phyloP scores from a whole-genome alignment of 805 yeast genomes.

The Wickerhamomyces bisporus region DNA sequence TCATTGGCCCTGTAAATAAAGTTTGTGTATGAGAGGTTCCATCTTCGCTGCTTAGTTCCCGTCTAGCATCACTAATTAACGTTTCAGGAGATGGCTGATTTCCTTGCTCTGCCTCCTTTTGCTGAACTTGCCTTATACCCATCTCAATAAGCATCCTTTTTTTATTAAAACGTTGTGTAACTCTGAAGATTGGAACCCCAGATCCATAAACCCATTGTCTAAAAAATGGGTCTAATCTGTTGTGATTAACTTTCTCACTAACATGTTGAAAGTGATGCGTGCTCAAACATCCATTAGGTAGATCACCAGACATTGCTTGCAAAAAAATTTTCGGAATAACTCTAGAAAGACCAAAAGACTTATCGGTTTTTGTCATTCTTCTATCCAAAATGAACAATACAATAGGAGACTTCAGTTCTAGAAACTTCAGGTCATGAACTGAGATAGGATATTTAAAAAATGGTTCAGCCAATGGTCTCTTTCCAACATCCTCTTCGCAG shows the following conservation, averaged over 20 bases:
- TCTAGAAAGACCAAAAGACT: constrained; percentile 86
- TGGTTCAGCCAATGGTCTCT: constrained; percentile 76
- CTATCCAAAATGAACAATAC: constrained; percentile 80
- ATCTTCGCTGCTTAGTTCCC: constrained; percentile 6
- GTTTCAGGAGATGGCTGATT: constrained; percentile 30
- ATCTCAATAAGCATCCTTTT: constrained; percentile 91
- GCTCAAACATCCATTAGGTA: constrained; percentile 70
- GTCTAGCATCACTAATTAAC: constrained; percentile 37
- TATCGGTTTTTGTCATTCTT: constrained; percentile 94
- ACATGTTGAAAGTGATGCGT: constrained; percentile 84
- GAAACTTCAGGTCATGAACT: constrained; percentile 58
- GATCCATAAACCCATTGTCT: constrained; percentile 89
- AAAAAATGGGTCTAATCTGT: constrained; percentile 75
- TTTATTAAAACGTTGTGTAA: constrained; percentile 89
- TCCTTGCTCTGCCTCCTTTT: constrained; percentile 43
- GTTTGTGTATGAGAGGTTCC: constrained; percentile 18
- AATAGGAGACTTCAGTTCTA: constrained; percentile 78
- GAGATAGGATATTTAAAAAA: constrained; percentile 58
- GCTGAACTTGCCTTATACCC: constrained; percentile 88
- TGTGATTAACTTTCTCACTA: constrained; percentile 93
- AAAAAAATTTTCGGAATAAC: constrained; percentile 87
- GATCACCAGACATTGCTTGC: constrained; percentile 94
- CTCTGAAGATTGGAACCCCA: constrained; percentile 84
- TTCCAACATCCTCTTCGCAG: constrained; percentile 70
- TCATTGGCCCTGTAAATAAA: constrained; percentile 89